Conservation (phyloP, 805 yeast species). For the Pichia nanzhaoensis region DNA sequence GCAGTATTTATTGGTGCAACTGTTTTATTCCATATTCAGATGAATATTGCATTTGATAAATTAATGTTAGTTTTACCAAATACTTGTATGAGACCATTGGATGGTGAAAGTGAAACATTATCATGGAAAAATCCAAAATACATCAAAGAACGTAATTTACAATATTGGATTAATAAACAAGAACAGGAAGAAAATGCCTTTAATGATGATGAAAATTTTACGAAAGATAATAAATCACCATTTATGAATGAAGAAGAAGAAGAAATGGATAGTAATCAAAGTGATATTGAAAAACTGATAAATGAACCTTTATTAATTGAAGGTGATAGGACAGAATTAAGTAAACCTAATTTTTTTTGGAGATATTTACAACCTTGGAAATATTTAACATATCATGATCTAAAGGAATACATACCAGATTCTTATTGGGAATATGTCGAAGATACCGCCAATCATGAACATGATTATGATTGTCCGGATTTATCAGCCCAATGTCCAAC, state of each 20-base stretch:
- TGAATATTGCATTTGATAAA: conserved; percentile 60
- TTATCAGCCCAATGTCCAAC: conserved; percentile 60
- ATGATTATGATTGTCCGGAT: conserved; percentile 67
- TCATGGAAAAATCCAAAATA: conserved; percentile 34
- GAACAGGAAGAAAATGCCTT: background rate
- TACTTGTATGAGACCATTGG: conserved; percentile 70
- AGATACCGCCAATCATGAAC: conserved; percentile 28
- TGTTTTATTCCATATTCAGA: conserved; percentile 56
- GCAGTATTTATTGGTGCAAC: conserved; percentile 60
- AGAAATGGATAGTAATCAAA: no score
- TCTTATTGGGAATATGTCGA: conserved; percentile 45
- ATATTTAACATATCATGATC: conserved; percentile 43
- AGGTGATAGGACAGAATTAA: conserved; percentile 35
- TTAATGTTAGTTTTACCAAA: conserved; percentile 55
- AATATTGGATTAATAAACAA: conserved; percentile 1
- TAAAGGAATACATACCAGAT: conserved; percentile 49
- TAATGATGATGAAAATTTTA: no score
- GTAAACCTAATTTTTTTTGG: conserved; percentile 19
- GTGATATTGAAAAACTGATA: conserved; percentile 7
- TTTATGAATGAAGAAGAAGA: conserved; percentile 3
- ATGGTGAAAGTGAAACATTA: conserved; percentile 59
- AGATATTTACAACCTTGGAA: conserved; percentile 52
- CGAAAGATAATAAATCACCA: conserved; percentile 9
- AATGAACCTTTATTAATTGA: conserved; percentile 64
- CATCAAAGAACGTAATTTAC: background rate